Evolutionary conservation across 108 stramenopile genomes (phyloP), one percentile per base, ranked within the genome.

Genomic region (Conticribra weissflogii): DNA sequence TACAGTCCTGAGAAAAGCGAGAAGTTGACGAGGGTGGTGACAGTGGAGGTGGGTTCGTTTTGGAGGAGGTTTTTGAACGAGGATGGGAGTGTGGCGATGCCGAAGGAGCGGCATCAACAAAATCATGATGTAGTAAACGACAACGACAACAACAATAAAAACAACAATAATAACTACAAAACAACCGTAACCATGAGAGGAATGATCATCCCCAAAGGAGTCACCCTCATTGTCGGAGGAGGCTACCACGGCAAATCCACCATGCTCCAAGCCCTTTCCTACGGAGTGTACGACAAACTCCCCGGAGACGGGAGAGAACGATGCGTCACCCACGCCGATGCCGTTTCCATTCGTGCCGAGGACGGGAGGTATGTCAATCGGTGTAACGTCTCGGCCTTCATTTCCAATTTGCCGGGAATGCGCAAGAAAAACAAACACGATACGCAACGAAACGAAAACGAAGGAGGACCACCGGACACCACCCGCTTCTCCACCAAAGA

Each of bases 181-280:
- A 54, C 75, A 12, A 72, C 71, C 19, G 68, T 86, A 0, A 57
- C 64, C 3, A 54, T 97, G n/a, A 56, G 79, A 46, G 97, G 97
- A 1, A 80, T 98, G 83, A 79, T 83, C 12, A 82, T 98, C 18
- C 96, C 93, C 8, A 59, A 61, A 5, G 96, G 96, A 48, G 86
- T 97, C 22, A 96, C 95, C 2, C 82, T 97, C 34, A 96, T 98
- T 58, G 95, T 95, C 33, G 97, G 97, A 28, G 96, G 97, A 27
- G 97, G 96, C 16, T 98, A 96, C 57, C 97, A 98, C 66, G 97
- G 97, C 3, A 98, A 98, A 74, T 96, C 96, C n/a, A 98, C 97
- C 1, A 46, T 97, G 27, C 75, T 96, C 0, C 81, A 84, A 41
- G 83, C 93, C 19, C 79, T 98, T 18, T 81, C 87, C 16, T 31